Base-by-base conservation (phyloP, 257 asterid genomes). In the Fraxinus americana region DNA sequence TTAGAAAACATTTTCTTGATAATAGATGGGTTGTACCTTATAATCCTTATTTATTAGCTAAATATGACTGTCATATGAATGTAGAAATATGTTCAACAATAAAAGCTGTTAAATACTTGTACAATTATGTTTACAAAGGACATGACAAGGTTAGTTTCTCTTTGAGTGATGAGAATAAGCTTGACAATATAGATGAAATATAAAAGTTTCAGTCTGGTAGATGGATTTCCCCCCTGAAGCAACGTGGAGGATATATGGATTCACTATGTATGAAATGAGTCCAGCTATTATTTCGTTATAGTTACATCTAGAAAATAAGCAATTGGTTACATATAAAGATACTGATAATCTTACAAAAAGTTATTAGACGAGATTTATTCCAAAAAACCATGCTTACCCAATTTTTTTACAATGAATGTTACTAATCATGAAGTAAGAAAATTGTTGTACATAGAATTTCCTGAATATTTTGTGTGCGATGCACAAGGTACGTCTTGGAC, bases 21-120 rank as follows among this genome's bases (percentile, higher is more conserved):
- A 73, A 77, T 3, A 1, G 63, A 4, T 83, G 80, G 75, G 41
- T 77, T 0, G 81, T 79, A 2, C 83, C 80, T 3, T 79, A 79
- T 16, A 75, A 79, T 67, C 68, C 39, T 0, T 71, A 66, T 25
- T 17, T 73, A 2, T 16, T 73, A 0, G 52, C 23, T 4, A 74
- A 25, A 12, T 78, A 23, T 52, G 43, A 77, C 14, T 82, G 52
- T 29, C 77, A 77, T 14, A 57, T 82, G 0, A 82, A 82, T 57
- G 76, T 77, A 0, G 45, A 77, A 10, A 70, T 82, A 0, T 73
- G 79, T 16, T 82, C 72, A 0, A 34, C 50, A 0, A n/a, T 74
- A 2, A 66, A 72, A n/a, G 23, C 35, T 3, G 23, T 79, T 4
- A 80, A 75, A 69, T 80, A 80, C 13, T 8, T 75, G 4, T 80